Percentiles rank a stretch among this genome's conserved stretches.
phyloP scores from a whole-genome alignment of 176 grass and related monocot genomes.

The Musa acuminata region DNA sequence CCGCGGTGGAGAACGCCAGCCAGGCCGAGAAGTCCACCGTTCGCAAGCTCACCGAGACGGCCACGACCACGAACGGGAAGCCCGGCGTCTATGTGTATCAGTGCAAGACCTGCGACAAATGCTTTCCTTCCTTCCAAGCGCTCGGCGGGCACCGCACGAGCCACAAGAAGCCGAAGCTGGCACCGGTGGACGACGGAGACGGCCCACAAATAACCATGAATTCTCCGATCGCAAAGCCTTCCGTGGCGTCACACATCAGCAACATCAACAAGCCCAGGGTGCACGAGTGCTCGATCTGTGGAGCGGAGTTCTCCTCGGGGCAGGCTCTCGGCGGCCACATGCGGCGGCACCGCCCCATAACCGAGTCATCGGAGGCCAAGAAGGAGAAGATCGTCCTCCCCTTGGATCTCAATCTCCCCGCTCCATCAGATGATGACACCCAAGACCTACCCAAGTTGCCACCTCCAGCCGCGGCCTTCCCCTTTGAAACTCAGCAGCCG shows the following conservation, averaged over 20 bases:
- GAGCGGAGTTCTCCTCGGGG: slow-evolving; percentile 21
- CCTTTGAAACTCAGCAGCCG: slow-evolving; percentile 1
- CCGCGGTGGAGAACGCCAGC: too few species aligned
- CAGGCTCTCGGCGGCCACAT: slow-evolving; percentile 31
- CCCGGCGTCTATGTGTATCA: slow-evolving; percentile 9
- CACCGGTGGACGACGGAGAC: background rate
- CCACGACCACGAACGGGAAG: background rate
- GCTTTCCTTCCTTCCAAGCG: slow-evolving; percentile 75
- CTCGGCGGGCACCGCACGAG: slow-evolving; percentile 89
- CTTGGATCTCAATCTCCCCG: slow-evolving; percentile 20
- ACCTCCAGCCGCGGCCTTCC: background rate
- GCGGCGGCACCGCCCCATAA: slow-evolving; percentile 18
- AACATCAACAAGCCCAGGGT: background rate
- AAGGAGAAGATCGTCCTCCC: background rate
- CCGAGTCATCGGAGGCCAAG: background rate
- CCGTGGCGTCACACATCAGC: background rate
- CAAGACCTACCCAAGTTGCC: background rate
- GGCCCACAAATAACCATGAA: background rate
- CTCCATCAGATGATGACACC: background rate
- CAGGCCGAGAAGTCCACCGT: background rate
- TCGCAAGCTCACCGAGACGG: background rate
- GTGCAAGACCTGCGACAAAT: slow-evolving; percentile 28
- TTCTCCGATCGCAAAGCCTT: background rate
- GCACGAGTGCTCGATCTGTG: slow-evolving; percentile 25
- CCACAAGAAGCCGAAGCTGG: slow-evolving; percentile 72